Evolutionary conservation across 352 stramenopile species (phyloP), one percentile per base, ranked within the genome.

Genomic region (Saprolegnia parasitica): DNA sequence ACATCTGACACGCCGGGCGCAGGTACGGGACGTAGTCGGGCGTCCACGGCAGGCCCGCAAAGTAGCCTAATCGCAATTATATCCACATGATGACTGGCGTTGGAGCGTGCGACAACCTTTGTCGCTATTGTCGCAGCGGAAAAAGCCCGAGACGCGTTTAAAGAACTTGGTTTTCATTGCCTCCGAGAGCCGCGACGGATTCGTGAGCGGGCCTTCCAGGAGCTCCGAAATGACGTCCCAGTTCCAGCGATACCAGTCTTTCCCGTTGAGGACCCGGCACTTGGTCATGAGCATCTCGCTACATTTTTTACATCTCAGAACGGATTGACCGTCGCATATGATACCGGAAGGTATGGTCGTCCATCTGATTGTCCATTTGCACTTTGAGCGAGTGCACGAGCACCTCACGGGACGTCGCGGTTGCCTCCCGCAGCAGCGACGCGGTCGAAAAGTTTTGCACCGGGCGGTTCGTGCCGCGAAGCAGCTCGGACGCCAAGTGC

Each of bases 141-240:
- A 96, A 71, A 96, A 96, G 9, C 89, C 89, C 16, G 87, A 93
- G 4, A 96, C 67, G 39, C 89, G 86, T 72, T 96, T 96, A 71
- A 96, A 95, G 67, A 96, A 96, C 74, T 96, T 96, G n/a, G 89
- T 96, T 73, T 93, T 95, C 85, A 96, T 95, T 4, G 88, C 87
- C 71, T 96, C 89, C 0, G 87, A 95, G 0, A 95, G 78, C 6
- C 88, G 80, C 58, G 91, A 83, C 0, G 86, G 87, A 67, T 96
- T 95, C 6, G 87, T 93, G 16, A 96, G 72, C 21, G 87, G 83
- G 1, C 89, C 89, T 74, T 95, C 87, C 0, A 96, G 74, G 73
- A 96, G 78, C 65, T 96, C 87, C 1, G 87, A 89, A 70, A 96
- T 95, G 65, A 96, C 90, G 61, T 95, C 86, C 89, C 89, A 96